Percentiles rank a stretch among this genome's conserved stretches.
These are phyloP conservation scores for Puccinia novopanici DNA, from an alignment of 1,284 basidiomycete genomes.

Conservation along the genomic window DNA sequence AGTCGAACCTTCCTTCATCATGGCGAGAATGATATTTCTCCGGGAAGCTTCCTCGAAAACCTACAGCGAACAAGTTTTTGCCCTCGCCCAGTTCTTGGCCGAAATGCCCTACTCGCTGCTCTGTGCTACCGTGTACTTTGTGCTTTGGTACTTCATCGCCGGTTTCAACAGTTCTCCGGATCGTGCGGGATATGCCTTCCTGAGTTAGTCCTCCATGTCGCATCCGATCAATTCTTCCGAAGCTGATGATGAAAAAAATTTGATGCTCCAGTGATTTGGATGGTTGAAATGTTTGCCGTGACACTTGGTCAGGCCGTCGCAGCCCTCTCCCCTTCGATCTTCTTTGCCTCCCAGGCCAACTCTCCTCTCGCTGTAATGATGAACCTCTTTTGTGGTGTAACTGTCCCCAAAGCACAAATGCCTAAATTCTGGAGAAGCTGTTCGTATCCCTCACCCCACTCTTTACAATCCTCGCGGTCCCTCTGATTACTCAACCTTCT, in stretches of 20 bases:
- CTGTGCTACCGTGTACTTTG: slow-evolving; percentile 75
- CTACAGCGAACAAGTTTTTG: slow-evolving; percentile 78
- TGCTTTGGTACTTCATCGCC: slow-evolving; percentile 57
- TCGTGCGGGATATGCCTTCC: slow-evolving; percentile 40
- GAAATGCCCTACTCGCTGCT: slow-evolving; percentile 74
- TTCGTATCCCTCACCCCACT: slow-evolving; percentile 59
- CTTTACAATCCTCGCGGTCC: not conserved
- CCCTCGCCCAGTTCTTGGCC: slow-evolving; percentile 76
- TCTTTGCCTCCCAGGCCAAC: slow-evolving; percentile 42
- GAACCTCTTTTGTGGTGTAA: slow-evolving; percentile 54
- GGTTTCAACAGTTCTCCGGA: slow-evolving; percentile 22
- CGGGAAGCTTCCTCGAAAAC: slow-evolving; percentile 68
- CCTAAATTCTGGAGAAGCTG: slow-evolving; percentile 74
- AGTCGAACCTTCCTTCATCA: slow-evolving; percentile 82
- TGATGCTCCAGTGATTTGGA: slow-evolving; percentile 29
- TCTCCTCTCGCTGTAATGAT: slow-evolving; percentile 21
- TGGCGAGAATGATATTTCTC: slow-evolving; percentile 72
- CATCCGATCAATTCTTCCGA: slow-evolving; percentile 3
- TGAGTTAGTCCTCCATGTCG: slow-evolving; percentile 32
- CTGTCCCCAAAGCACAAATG: slow-evolving; percentile 63
- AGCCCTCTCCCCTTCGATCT: slow-evolving; percentile 43
- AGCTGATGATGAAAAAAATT: not conserved
- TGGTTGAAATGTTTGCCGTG: slow-evolving; percentile 47
- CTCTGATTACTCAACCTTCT: not conserved
- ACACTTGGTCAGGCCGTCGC: slow-evolving; percentile 46